Evolutionary conservation across 2,329 filamentous ascomycete genomes (phyloP), one percentile per base, ranked within the genome.

Genomic region (Coleophoma cylindrospora): DNA sequence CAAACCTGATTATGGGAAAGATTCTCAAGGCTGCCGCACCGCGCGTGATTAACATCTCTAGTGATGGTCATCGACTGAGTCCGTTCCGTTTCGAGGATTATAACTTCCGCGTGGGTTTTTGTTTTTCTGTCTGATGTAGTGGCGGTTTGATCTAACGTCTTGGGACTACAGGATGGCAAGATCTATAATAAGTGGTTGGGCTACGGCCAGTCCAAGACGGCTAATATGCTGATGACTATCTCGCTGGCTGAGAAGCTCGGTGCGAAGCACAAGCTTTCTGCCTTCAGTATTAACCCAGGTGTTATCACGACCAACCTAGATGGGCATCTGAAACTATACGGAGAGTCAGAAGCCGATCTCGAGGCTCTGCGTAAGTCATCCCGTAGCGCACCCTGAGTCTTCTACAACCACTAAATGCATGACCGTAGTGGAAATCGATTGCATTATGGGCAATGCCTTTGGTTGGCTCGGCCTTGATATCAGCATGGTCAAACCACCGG

Each of bases 181-280:
- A 4, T 15, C 14, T 40, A 40, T 7, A n/a, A 40, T 9, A 40
- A 19, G 37, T 40, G 37, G 37, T 22, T 52, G 2, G 64, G 69
- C 2, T 77, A 77, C 54, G 71, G 65, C 0, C 67, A 74, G 52
- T 59, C 62, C 38, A 77, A 77, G 54, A 66, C 67, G 0, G 73
- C 74, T 10, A 74, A 72, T 52, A 69, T 76, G 36, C 74, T 66
- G 50, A 70, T 71, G 54, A 66, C 73, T 12, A 74, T 71, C 53
- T 64, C 37, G 19, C 14, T 40, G 4, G 37, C 37, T n/a, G 37
- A 40, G 14, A 48, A 44, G n/a, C 43, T 52, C 15, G 43, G 46
- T 14, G 33, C 36, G 3, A 34, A 22, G 13, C 27, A 27, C 27
- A 27, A 21, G 5, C 32, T 53, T 13, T 17, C 38, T 5, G 14